Conservation (phyloP, 495 filamentous ascomycete genomes). For the Sphaerosporella brunnea region DNA sequence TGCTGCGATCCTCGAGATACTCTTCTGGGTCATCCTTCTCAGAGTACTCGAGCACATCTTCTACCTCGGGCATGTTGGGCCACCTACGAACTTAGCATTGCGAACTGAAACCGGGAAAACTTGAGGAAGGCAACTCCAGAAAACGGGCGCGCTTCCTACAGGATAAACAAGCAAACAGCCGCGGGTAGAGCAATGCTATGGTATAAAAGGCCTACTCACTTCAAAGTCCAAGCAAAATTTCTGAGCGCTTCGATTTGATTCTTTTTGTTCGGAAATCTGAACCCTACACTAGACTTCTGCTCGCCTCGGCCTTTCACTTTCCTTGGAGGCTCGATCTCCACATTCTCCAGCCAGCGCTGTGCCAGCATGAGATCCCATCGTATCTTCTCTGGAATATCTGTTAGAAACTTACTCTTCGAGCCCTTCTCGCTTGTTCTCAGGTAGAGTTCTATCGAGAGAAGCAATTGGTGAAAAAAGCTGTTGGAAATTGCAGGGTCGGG, state of each 20-base stretch:
- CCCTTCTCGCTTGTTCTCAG: conserved; percentile 30
- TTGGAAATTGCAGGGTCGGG: conserved; percentile 29
- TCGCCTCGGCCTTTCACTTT: conserved; percentile 26
- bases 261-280: conserved; percentile 41
- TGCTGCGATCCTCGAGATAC: conserved; percentile 40
- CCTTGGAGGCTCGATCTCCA: conserved; percentile 37
- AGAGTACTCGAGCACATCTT: conserved; percentile 33
- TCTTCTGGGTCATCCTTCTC: conserved; percentile 36
- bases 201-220: conserved; percentile 25
- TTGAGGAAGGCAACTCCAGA: background rate
- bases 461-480: conserved; percentile 54
- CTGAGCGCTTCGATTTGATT: conserved; percentile 46
- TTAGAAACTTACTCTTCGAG: conserved; percentile 29
- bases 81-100: conserved; percentile 28
- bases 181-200: background rate
- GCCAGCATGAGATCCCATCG: conserved; percentile 52
- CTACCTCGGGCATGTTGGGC: conserved; percentile 48
- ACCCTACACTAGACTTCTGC: conserved; percentile 28
- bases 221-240: conserved; percentile 48
- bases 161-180: background rate
- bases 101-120: background rate
- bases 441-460: conserved; percentile 51
- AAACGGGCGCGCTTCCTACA: too few species aligned
- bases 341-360: conserved; percentile 48
- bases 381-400: conserved; percentile 43